Evolutionary conservation across 768 basidiomycete genomes (phyloP).

Genomic region (Tylopilus subfusipes): DNA sequence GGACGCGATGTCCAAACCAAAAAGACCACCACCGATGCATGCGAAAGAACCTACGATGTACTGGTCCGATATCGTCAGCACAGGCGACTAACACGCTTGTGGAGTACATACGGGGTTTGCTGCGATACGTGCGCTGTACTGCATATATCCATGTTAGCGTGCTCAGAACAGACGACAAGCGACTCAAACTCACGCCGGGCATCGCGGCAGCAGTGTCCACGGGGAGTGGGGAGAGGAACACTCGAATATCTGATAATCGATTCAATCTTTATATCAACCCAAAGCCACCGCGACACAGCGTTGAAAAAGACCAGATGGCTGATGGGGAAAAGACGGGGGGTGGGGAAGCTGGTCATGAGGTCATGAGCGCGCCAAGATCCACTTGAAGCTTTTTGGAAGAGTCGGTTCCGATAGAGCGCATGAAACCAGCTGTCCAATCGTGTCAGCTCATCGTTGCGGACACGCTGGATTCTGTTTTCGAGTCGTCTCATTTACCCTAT

Average conservation of each 20-base stretch:
- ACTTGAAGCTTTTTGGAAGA: neutral
- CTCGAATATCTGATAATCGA: neutral
- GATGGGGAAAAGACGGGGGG: neutral
- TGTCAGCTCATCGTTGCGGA: neutral
- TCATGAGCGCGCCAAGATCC: neutral
- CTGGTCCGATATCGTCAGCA: constrained; percentile 36
- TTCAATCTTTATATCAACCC: constrained; percentile 13
- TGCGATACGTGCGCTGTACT: constrained; percentile 57
- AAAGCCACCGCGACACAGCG: neutral
- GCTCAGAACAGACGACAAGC: neutral
- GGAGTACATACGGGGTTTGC: constrained; percentile 47
- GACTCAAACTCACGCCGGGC: constrained; percentile 22
- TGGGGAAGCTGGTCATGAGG: constrained; percentile 2
- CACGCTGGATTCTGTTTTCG: neutral
- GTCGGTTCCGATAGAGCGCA: neutral
- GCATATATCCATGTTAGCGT: constrained; percentile 5
- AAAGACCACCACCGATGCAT: constrained; percentile 77
- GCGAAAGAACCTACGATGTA: constrained; percentile 78
- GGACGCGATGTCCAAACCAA: constrained; percentile 79
- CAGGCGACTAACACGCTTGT: neutral
- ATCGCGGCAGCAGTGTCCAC: constrained; percentile 13
- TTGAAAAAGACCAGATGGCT: constrained; percentile 7
- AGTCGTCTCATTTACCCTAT: neutral
- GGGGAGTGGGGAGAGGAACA: neutral
- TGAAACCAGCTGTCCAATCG: neutral